These are phyloP conservation scores for Rhynchospora breviuscula DNA, from an alignment of 176 grass and related monocot species.

Conservation along the genomic window DNA sequence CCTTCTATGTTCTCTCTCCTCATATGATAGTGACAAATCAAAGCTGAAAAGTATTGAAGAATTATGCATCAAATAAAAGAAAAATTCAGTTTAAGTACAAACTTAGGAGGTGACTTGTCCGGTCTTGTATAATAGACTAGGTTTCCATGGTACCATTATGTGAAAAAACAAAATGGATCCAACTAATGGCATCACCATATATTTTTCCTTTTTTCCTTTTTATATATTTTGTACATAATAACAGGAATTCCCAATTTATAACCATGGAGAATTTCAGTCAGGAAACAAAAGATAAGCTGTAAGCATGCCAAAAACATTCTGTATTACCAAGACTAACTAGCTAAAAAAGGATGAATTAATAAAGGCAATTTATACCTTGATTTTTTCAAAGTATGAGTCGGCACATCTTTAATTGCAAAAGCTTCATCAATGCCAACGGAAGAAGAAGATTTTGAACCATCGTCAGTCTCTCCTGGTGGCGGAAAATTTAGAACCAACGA, in stretches of 20 bases:
- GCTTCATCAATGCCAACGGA: constrained; percentile 31
- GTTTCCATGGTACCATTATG: neutral
- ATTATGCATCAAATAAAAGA: neutral
- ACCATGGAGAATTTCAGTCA: neutral
- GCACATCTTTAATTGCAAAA: constrained; percentile 34
- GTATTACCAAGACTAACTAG: neutral
- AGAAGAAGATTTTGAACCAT: constrained; percentile 64
- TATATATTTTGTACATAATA: neutral
- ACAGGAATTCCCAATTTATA: neutral
- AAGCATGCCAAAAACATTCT: neutral
- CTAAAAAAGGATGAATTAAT: neutral
- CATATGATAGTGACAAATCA: constrained; percentile 55
- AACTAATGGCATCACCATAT: neutral
- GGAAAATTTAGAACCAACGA: constrained; percentile 72
- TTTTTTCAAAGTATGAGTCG: constrained; percentile 38
- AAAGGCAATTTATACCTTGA: constrained; percentile 42
- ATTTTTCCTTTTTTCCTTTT: too few species aligned
- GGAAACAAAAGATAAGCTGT: neutral
- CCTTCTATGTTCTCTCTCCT: constrained; percentile 81
- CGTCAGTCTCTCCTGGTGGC: constrained; percentile 47
- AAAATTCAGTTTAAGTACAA: neutral
- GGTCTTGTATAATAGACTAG: neutral
- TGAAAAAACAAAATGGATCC: neutral
- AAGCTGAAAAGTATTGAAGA: constrained; percentile 36
- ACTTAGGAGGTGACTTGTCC: neutral